Percentiles rank a stretch among this genome's conserved stretches.
phyloP scores from a whole-genome alignment of 306 rosid genomes.

The Mimosa pudica region DNA sequence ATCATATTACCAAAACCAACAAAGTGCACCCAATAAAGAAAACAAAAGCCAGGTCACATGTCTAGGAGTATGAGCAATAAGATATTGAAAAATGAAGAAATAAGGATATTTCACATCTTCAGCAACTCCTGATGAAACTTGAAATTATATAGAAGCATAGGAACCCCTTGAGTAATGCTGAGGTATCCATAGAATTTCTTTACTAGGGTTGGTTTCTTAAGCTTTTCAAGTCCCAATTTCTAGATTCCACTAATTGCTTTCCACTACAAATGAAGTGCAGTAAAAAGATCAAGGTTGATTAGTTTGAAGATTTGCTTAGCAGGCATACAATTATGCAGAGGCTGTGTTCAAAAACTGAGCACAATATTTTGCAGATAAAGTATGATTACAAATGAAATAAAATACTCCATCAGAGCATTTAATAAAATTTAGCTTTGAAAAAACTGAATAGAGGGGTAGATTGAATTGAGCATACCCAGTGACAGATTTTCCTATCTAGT shows the following conservation, averaged over 20 bases:
- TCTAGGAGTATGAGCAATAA: background rate
- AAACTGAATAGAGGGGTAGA: constrained; percentile 2
- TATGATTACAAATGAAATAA: background rate
- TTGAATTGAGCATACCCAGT: constrained; percentile 74
- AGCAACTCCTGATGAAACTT: background rate
- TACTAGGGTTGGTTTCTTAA: background rate
- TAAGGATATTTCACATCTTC: background rate
- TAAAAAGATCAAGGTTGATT: constrained; percentile 3
- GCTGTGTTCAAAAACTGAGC: constrained; percentile 13
- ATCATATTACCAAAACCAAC: background rate
- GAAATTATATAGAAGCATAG: background rate
- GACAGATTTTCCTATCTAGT: constrained; percentile 80
- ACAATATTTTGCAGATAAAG: constrained; percentile 15
- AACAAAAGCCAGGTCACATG: background rate
- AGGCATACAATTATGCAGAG: constrained; percentile 26
- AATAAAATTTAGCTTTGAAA: background rate
- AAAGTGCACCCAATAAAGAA: background rate
- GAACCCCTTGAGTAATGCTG: background rate
- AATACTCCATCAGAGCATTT: background rate
- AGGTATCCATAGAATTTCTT: background rate
- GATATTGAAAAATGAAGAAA: background rate
- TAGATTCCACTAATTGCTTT: background rate
- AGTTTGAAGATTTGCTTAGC: constrained; percentile 11
- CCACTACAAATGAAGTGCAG: background rate
- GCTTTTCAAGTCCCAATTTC: background rate